Conservation (phyloP, 2,329 filamentous ascomycete species). For the Metarhizium sp. region DNA sequence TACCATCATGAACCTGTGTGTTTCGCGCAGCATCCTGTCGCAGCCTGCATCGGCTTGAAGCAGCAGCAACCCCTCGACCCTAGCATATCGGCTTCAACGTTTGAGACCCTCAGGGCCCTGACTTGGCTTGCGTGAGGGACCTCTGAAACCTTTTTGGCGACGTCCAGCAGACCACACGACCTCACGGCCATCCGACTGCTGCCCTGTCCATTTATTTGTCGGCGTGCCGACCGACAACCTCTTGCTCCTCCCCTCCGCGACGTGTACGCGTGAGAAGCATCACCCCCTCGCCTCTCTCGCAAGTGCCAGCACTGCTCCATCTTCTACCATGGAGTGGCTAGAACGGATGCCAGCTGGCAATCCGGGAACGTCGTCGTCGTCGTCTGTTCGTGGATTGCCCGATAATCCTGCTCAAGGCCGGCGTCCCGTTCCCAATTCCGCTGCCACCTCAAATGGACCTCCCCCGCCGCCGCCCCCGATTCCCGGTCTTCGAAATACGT, state of each 20-base stretch:
- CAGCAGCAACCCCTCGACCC: slow-evolving; percentile 1
- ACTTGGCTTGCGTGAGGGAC: slow-evolving; percentile 14
- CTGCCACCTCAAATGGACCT: slow-evolving; percentile 29
- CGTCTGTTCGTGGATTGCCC: slow-evolving; percentile 25
- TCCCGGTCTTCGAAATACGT: slow-evolving; percentile 35
- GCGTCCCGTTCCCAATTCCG: slow-evolving; percentile 28
- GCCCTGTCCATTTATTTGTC: not conserved
- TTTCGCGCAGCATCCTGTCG: slow-evolving; percentile 13
- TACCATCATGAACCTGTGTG: slow-evolving; percentile 22
- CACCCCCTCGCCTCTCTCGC: slow-evolving; percentile 6
- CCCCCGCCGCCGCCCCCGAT: slow-evolving; percentile 33
- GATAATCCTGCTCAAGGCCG: slow-evolving; percentile 31
- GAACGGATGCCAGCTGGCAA: slow-evolving; percentile 19
- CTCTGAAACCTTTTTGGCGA: slow-evolving; percentile 19
- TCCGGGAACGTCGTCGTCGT: slow-evolving; percentile 13
- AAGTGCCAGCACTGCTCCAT: slow-evolving; percentile 7
- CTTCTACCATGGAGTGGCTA: slow-evolving; percentile 24
- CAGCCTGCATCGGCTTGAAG: slow-evolving; percentile 22
- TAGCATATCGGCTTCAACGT: slow-evolving; percentile 4
- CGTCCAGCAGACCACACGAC: not conserved
- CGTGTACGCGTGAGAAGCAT: slow-evolving; percentile 3
- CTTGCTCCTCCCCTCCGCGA: slow-evolving; percentile 2
- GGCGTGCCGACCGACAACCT: not conserved
- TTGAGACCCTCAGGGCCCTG: slow-evolving; percentile 13
- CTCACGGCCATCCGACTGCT: not conserved